Percentiles rank a stretch among this genome's conserved stretches.
phyloP scores from a whole-genome alignment of 106 monocot species.

The Triglochin maritima region DNA sequence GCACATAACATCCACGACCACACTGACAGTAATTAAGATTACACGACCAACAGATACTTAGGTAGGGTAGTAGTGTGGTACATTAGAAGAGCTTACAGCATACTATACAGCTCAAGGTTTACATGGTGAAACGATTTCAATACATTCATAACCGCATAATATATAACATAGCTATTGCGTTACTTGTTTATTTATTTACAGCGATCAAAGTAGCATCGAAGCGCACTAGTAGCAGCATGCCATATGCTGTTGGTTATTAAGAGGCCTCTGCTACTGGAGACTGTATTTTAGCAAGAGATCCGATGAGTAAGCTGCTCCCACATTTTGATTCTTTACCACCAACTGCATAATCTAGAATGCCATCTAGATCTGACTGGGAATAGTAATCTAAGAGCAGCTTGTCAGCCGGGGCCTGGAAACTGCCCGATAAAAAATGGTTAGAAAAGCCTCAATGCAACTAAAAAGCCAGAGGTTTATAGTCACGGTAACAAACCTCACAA shows the following conservation, averaged over 20 bases:
- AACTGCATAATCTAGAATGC: slow-evolving; percentile 14
- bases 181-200: no score
- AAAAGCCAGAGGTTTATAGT: background rate
- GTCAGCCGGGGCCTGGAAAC: slow-evolving; percentile 1
- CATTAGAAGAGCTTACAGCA: no score
- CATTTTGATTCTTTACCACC: slow-evolving; percentile 36
- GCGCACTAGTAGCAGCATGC: no score
- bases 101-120: no score
- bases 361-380: background rate
- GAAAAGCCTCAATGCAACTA: background rate
- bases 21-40: no score
- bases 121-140: no score
- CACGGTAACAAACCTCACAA: background rate
- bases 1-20: no score
- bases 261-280: slow-evolving; percentile 47
- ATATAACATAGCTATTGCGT: no score
- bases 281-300: slow-evolving; percentile 33
- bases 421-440: background rate
- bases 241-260: background rate
- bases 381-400: background rate
- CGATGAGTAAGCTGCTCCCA: slow-evolving; percentile 31
- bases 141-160: no score
- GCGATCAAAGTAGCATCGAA: no score
- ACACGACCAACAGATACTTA: no score
- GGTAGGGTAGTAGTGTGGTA: no score